These are phyloP conservation scores for Leccinellum luteum DNA, from an alignment of 768 basidiomycete genomes.

Conservation along the genomic window DNA sequence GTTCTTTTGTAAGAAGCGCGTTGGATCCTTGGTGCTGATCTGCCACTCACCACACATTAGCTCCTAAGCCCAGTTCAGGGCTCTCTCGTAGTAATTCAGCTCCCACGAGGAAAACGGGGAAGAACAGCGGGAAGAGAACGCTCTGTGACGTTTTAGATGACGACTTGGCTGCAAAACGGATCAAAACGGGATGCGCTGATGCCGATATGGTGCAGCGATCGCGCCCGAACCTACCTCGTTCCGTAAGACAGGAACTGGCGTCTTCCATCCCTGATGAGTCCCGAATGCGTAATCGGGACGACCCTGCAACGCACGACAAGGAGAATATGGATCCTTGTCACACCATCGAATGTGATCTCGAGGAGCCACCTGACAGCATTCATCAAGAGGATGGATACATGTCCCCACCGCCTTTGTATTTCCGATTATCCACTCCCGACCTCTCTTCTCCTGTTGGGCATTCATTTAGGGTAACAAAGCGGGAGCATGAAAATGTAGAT, in stretches of 20 bases:
- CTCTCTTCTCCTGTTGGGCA: conserved; percentile 61
- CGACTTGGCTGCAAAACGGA: conserved; percentile 54
- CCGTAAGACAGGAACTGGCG: conserved; percentile 12
- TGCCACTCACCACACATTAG: conserved; percentile 27
- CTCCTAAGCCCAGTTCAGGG: conserved; percentile 26
- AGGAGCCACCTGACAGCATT: conserved; percentile 42
- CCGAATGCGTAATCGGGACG: conserved; percentile 41
- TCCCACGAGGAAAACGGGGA: conserved; percentile 41
- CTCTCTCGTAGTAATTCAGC: conserved; percentile 28
- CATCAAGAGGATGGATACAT: conserved; percentile 82
- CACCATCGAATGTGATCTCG: conserved; percentile 41
- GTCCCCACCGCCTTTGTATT: conserved; percentile 60
- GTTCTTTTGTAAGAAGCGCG: conserved; percentile 58
- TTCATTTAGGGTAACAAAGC: conserved; percentile 19
- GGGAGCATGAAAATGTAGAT: conserved; percentile 15
- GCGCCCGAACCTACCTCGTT: conserved; percentile 10
- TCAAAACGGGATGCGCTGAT: conserved; percentile 28
- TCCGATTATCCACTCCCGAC: conserved; percentile 51
- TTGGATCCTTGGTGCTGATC: conserved; percentile 37
- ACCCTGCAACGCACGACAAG: conserved; percentile 35
- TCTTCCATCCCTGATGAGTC: conserved; percentile 8
- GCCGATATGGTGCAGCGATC: conserved; percentile 31
- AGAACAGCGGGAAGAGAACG: conserved; percentile 73
- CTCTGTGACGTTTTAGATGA: conserved; percentile 68
- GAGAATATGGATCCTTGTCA: conserved; percentile 39